Conservation (phyloP, 345 rosid genomes). For the Syzygium aqueum region DNA sequence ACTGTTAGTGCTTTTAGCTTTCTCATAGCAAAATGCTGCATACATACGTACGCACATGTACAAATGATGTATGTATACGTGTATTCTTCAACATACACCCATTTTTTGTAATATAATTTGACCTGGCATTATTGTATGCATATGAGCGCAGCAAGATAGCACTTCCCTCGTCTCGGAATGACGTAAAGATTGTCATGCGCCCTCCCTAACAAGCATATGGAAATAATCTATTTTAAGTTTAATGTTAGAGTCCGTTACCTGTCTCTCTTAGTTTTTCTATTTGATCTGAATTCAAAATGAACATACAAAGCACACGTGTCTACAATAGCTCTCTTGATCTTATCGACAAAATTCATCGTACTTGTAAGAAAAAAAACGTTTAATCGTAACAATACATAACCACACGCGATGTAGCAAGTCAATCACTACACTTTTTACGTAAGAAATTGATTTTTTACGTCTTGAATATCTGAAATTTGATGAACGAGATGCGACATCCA, state of each 20-base stretch:
- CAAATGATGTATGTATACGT: not conserved
- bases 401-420: not conserved
- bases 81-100: not conserved
- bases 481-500: not conserved
- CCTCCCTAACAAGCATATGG: not conserved
- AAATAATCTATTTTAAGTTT: not conserved
- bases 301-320: not conserved
- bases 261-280: not conserved
- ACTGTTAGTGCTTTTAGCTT: not conserved
- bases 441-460: not conserved
- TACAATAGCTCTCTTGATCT: not conserved
- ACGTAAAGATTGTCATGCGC: not conserved
- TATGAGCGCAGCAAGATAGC: not conserved
- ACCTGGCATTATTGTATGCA: not conserved
- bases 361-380: not conserved
- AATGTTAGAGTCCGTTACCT: not conserved
- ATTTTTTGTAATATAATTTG: not conserved
- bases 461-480: not conserved
- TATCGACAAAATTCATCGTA: not conserved
- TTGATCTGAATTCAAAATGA: not conserved
- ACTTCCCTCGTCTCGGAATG: not conserved
- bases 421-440: not conserved
- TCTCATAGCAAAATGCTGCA: not conserved
- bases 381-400: not conserved
- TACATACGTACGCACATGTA: not conserved